These are phyloP conservation scores for Dictyophora rubrovolvata DNA, from an alignment of 768 basidiomycete genomes.

Conservation along the genomic window DNA sequence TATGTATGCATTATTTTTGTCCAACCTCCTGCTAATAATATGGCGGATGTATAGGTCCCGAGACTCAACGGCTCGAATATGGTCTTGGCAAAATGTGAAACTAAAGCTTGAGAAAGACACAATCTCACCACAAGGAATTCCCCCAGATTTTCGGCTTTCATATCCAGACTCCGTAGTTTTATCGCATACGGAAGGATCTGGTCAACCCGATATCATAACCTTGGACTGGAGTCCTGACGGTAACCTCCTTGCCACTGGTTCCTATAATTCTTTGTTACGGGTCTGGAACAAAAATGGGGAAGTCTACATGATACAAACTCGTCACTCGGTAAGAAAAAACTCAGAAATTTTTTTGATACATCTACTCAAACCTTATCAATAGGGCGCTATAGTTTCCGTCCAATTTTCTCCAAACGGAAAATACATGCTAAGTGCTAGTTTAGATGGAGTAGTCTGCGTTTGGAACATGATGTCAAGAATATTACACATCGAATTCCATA, in stretches of 20 bases:
- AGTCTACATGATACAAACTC: conserved; percentile 43
- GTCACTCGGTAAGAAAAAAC: conserved; percentile 20
- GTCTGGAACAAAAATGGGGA: conserved; percentile 54
- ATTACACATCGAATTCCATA: conserved; percentile 51
- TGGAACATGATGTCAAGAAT: conserved; percentile 63
- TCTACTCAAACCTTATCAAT: conserved; percentile 12
- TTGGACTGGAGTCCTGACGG: conserved; percentile 73
- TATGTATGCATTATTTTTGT: conserved; percentile 23
- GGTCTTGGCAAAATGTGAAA: conserved; percentile 39
- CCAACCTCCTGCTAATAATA: neutral
- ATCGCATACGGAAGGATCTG: conserved; percentile 36
- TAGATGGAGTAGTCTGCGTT: conserved; percentile 68
- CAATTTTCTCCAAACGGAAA: conserved; percentile 66
- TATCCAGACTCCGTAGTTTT: conserved; percentile 23
- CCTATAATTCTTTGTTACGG: conserved; percentile 63
- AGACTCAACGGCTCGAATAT: conserved; percentile 64
- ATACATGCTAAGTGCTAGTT: conserved; percentile 66
- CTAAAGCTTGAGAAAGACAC: conserved; percentile 17
- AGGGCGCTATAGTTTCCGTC: conserved; percentile 76
- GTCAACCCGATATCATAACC: conserved; percentile 58
- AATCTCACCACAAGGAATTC: conserved; percentile 14
- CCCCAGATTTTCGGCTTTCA: conserved; percentile 17
- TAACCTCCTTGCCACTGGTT: conserved; percentile 64
- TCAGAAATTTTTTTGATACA: neutral
- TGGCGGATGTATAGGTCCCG: conserved; percentile 47